Base-by-base conservation (phyloP, 83 land plant genomes). In the Diphasiastrum complanatum region DNA sequence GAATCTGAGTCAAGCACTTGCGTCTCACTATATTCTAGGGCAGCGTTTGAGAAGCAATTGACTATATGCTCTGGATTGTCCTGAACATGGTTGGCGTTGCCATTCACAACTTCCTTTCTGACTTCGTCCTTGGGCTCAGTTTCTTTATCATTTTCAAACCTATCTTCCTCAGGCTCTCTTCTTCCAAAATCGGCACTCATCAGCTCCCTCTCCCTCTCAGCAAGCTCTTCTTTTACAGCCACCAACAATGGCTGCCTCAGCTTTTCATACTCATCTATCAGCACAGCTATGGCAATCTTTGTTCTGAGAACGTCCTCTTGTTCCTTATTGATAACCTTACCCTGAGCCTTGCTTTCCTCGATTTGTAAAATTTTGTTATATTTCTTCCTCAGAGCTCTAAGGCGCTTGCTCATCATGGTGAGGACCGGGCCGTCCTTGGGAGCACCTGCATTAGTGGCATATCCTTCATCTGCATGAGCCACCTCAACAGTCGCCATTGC, bases 331-430 rank as follows among this genome's bases (percentile, higher is more conserved):
- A 54, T 54, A n/a, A 33, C 11, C 33, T 54, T 54, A 14, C 58
- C 58, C n/a, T 54, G 33, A 5, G 33, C 58, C n/a, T 54, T 54
- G 33, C 16, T 6, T 25, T 54, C 58, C 58, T 54, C 58, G 6
- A 54, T 22, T 33, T 54, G 58, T 6, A 28, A 18, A 5, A 54
- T 54, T 30, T 33, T 22, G 25, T 54, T 54, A 25, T 54, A 54
- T 33, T 54, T 54, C 58, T 54, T 54, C 58, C 29, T 54, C 58
- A 54, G 33, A 22, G 58, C 58, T 23, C 58, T 18, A 11, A 54
- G 58, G 5, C 58, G 58, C 58, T 54, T 54, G 33, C 25, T 54
- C 58, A 54, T 54, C 58, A 54, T 54, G 10, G 58, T 54, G 33
- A 54, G 29, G 36, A 54, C 58, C 4, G 58, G 58, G 33, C 58